Base-by-base conservation (phyloP, 805 yeast genomes). In the Diddensiella santjacobensis region DNA sequence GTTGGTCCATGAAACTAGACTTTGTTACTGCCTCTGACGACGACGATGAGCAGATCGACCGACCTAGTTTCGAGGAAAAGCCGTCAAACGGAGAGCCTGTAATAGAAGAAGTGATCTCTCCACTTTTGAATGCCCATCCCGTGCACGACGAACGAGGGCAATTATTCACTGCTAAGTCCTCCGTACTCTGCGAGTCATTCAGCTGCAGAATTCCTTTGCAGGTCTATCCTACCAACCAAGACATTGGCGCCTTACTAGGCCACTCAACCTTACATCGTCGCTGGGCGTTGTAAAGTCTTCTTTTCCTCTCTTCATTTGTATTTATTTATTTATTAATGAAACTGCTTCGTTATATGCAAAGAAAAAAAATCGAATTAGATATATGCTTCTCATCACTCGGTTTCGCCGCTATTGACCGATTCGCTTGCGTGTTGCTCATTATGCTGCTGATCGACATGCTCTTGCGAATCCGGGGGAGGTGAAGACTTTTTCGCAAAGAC, bases 241-340 rank as follows among this genome's bases (percentile, higher is more conserved):
- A 71, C 51, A 71, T 74, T 51, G 78, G 78, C 33, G 81, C 81
- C 4, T 67, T 77, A 63, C 65, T 54, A 8, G 60, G 53, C 29
- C 55, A 53, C 41, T 39, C 53, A 8, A 35, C 52, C 3, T 42
- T 40, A 20, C 17, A 19, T 22, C 38, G 54, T 13, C 43, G 48
- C 35, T 50, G 56, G 50, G 13, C 38, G 2, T n/a, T 50, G 15
- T 53, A 20, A 17, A 10, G 13, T 24, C 10, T 22, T 44, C 24
- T 44, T 6, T 26, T 11, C 11, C 26, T 24, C 11, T 24, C n/a
- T 26, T 26, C 10, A 24, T 24, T 41, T 30, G 6, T 15, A 11
- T 19, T 22, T 23, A 23, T 20, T n/a, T 13, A 17, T 20, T 15
- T 17, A 17, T 22, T 19, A 20, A 17, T 15, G 6, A 17, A 15